Evolutionary conservation across 768 basidiomycete genomes (phyloP).

Genomic region (Leccinum imitatum): DNA sequence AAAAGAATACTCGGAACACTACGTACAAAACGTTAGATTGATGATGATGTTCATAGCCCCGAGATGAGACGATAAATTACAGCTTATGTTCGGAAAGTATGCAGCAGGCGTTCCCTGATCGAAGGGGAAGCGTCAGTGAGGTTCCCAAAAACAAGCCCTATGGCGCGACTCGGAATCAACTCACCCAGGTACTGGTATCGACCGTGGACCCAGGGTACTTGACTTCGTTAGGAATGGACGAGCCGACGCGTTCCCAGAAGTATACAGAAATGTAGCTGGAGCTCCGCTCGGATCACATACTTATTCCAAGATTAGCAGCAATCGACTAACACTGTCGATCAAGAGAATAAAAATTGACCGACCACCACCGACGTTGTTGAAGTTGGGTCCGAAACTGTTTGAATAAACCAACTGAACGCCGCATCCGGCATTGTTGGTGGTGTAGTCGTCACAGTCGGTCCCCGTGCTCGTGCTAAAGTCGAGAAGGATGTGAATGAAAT

Average conservation of each 20-base stretch:
- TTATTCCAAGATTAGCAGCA: conserved; percentile 10
- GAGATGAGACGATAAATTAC: conserved; percentile 18
- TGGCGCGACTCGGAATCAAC: neutral
- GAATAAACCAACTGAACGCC: conserved; percentile 25
- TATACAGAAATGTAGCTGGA: conserved; percentile 35
- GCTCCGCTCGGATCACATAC: conserved; percentile 37
- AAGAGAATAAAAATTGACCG: conserved; percentile 21
- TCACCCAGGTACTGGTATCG: too few relatives aligned
- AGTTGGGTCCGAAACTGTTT: conserved; percentile 36
- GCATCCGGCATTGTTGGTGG: conserved; percentile 32
- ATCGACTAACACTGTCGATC: neutral
- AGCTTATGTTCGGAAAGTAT: conserved; percentile 12
- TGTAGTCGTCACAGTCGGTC: conserved; percentile 28
- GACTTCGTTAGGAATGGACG: conserved; percentile 37
- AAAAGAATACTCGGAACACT: neutral
- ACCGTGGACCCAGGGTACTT: neutral
- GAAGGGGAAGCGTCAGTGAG: neutral
- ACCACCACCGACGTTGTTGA: conserved; percentile 39
- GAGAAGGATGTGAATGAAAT: neutral
- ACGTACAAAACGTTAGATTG: conserved; percentile 23
- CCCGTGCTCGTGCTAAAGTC: conserved; percentile 14
- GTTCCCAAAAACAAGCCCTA: too few relatives aligned
- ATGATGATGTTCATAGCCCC: conserved; percentile 23
- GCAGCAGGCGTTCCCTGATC: conserved; percentile 17
- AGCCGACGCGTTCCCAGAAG: conserved; percentile 41